Conservation (phyloP, 2,329 filamentous ascomycete genomes). For the Monosporascus sp. region DNA sequence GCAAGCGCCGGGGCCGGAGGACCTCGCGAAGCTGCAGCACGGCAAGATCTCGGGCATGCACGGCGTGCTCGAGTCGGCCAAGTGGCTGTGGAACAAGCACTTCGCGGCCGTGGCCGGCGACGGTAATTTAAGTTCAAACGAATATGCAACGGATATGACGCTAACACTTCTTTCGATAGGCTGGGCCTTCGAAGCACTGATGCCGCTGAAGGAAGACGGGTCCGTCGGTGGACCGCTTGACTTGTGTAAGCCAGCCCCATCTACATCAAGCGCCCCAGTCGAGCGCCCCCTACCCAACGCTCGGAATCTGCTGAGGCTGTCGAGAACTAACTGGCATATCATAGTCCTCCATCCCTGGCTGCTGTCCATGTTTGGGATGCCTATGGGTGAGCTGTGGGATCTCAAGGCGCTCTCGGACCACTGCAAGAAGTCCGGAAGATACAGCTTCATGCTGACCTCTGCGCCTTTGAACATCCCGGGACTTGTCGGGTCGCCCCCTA, state of each 20-base stretch:
- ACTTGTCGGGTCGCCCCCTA: slow-evolving; percentile 42
- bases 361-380: slow-evolving; percentile 45
- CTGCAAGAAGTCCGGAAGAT: slow-evolving; percentile 46
- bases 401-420: slow-evolving; percentile 47
- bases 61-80: slow-evolving; percentile 44
- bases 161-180: slow-evolving; percentile 9
- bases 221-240: slow-evolving; percentile 24
- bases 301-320: no score
- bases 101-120: slow-evolving; percentile 64
- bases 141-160: no score
- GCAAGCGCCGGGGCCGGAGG: slow-evolving; percentile 34
- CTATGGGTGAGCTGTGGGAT: slow-evolving; percentile 51
- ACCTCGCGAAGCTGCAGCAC: slow-evolving; percentile 27
- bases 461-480: slow-evolving; percentile 53
- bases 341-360: slow-evolving; percentile 43
- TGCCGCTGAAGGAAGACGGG: slow-evolving; percentile 41
- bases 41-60: slow-evolving; percentile 34
- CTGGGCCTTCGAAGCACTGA: slow-evolving; percentile 59
- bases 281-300: no score
- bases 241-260: slow-evolving; percentile 28
- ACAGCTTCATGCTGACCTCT: slow-evolving; percentile 58
- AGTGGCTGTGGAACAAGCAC: slow-evolving; percentile 65
- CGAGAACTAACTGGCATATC: slow-evolving; percentile 1
- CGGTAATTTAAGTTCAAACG: slow-evolving; percentile 7
- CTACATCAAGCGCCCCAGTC: no score